Percentiles rank a stretch among this genome's conserved stretches.
These are phyloP conservation scores for Neofusicoccum sp. DNA, from an alignment of 2,329 filamentous ascomycete species.

Conservation along the genomic window DNA sequence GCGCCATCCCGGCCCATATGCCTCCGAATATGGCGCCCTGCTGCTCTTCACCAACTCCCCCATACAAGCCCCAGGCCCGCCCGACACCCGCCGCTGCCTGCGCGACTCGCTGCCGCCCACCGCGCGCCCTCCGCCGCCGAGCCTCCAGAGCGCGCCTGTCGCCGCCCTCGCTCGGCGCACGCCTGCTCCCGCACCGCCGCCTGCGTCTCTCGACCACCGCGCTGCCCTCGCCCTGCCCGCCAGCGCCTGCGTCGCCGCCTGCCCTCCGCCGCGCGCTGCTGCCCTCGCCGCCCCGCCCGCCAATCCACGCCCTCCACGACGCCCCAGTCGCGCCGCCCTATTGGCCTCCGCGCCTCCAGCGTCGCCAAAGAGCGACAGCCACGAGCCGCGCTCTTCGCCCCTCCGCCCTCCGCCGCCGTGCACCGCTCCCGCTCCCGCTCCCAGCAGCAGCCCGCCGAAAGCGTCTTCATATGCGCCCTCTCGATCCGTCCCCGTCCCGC, in stretches of 20 bases:
- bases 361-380: conserved; percentile 17
- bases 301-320: conserved; percentile 34
- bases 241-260: not conserved
- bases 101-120: conserved; percentile 11
- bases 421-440: too few species aligned
- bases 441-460: conserved; percentile 22
- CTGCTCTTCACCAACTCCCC: conserved; percentile 13
- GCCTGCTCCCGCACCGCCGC: not conserved
- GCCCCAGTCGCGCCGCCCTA: conserved; percentile 35
- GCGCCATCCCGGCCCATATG: conserved; percentile 13
- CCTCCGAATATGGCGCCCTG: conserved; percentile 1
- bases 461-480: conserved; percentile 33
- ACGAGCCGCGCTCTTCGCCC: conserved; percentile 18
- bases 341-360: conserved; percentile 26
- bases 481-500: conserved; percentile 36
- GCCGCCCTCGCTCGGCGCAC: not conserved
- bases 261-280: conserved; percentile 8
- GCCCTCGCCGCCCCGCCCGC: conserved; percentile 14
- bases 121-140: not conserved
- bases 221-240: not conserved
- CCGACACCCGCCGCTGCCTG: not conserved
- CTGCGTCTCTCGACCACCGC: not conserved
- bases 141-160: not conserved
- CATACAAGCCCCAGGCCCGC: not conserved
- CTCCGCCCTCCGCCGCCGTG: conserved; percentile 20